These are phyloP conservation scores for Isatis tinctoria DNA, from an alignment of 345 rosid species.

Conservation along the genomic window DNA sequence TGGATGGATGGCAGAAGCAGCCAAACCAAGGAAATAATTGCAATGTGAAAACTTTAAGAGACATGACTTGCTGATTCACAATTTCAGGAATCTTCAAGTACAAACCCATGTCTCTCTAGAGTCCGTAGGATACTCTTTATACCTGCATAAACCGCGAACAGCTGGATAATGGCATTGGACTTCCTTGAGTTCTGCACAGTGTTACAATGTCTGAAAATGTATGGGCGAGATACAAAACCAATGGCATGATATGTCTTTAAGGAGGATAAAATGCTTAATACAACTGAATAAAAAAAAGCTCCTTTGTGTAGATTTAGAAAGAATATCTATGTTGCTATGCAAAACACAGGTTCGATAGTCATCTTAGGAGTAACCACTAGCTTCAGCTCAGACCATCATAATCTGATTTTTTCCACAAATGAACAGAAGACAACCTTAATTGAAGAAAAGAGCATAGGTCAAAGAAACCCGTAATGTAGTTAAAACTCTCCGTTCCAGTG, in stretches of 20 bases:
- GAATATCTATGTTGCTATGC: not conserved
- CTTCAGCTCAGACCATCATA: not conserved
- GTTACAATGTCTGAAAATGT: not conserved
- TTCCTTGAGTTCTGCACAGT: not conserved
- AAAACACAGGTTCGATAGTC: not conserved
- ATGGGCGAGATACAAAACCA: not conserved
- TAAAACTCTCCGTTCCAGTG: not conserved
- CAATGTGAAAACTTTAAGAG: not conserved
- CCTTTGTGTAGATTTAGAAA: not conserved
- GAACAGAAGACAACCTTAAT: no score
- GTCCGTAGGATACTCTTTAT: not conserved
- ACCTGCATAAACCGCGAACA: constrained; percentile 4
- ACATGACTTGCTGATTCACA: constrained; percentile 17
- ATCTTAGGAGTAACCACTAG: not conserved
- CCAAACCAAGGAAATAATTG: constrained; percentile 15
- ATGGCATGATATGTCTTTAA: not conserved
- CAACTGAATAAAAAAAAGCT: not conserved
- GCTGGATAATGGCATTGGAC: not conserved
- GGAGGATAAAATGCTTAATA: not conserved
- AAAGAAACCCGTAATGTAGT: not conserved
- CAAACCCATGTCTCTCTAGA: constrained; percentile 5
- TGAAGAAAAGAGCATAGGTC: not conserved
- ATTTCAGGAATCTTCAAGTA: constrained; percentile 18
- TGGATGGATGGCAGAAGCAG: not conserved
- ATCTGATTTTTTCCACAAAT: no score